Evolutionary conservation across 352 stramenopile genomes (phyloP), one percentile per base, ranked within the genome.

Genomic region (Phytopythium sindhum): DNA sequence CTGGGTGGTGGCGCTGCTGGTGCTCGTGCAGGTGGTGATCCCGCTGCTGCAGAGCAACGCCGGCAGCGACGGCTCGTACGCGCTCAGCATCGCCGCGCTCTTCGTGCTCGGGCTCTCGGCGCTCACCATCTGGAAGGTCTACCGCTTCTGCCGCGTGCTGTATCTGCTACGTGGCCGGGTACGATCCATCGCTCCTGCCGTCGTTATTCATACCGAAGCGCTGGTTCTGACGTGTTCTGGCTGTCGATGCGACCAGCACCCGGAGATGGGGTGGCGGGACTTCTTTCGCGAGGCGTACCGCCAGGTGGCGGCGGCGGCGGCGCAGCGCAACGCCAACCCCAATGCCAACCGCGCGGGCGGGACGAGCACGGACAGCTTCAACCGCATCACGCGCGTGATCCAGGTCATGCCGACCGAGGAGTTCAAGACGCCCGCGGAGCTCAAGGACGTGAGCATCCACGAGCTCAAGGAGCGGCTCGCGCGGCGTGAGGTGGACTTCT

Each of bases 381-480:
- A 86, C 65, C 77, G 74, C 57, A 77, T 90, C 51, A 75, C 91
- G 67, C 81, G 83, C 45, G 89, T 78, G 19, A 92, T 95, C 60
- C 86, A 92, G 59, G 67, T 83, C 47, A 89, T 95, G 80, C 86
- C 86, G 2, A 91, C 78, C 61, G 86, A 95, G 55, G 84, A 95
- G 60, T 95, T 89, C 60, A 79, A 81, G 41, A 73, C 78, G 11
- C 80, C 82, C 0, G 65, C 79, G 10, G 80, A 93, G 64, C 74
- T 91, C 14, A 68, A 78, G 52, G 59, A 78, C 28, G 65, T 74
- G 29, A 69, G 67, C 42, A 92, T 90, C 57, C 51, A 73, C 39
- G 86, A 95, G 45, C 72, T 95, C 23, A 93, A 92, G 55, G 79
- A 90, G 48, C 84, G 86, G 8, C 75, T 95, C 35, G 72, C 76